Base-by-base conservation (phyloP, 2,329 filamentous ascomycete genomes). In the Trichoderma guizhouense region DNA sequence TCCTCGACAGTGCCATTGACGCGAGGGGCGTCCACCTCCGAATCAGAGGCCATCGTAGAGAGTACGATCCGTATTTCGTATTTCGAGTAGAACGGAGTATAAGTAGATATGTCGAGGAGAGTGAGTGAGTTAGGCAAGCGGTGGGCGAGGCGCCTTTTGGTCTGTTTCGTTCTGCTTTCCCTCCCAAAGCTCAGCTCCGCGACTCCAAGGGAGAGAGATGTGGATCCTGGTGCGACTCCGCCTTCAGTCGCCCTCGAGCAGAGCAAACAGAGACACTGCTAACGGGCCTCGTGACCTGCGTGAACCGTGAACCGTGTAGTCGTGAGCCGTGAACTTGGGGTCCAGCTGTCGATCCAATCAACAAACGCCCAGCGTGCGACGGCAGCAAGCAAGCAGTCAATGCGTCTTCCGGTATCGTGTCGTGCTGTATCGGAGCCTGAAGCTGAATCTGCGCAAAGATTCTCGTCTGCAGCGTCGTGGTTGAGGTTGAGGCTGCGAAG, bases 1-100 rank as follows among this genome's bases (percentile, higher is more conserved):
- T 79, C 78, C 53, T 83, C 79, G 55, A 74, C 75, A 34, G 36
- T 21, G 73, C 77, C 78, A 71, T 82, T 81, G 67, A 65, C 36
- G 53, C 57, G 71, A 71, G 77, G 78, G 69, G 77, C 75, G 47
- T 80, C 78, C 67, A 77, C 75, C 72, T 82, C 81, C 18, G 77
- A 76, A 74, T 82, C 79, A 71, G 79, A 80, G 28, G 69, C 83
- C 61, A 63, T 77, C 73, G 71, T 36, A 28, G 11, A 30, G 15
- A 12, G 57, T 21, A 12, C n/a, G 57, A 21, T 2, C 9, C 18
- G 57, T 26, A n/a, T 7, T 7, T 6, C 4, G n/a, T 51, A n/a
- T 61, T 36, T 15, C n/a, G 21, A 36, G n/a, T 24, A 3, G 21
- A 32, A 9, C 8, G n/a, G 34, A 15, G 18, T 62, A 51, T 1